Conservation (phyloP, 306 rosid genomes). For the Cucurbita moschata region DNA sequence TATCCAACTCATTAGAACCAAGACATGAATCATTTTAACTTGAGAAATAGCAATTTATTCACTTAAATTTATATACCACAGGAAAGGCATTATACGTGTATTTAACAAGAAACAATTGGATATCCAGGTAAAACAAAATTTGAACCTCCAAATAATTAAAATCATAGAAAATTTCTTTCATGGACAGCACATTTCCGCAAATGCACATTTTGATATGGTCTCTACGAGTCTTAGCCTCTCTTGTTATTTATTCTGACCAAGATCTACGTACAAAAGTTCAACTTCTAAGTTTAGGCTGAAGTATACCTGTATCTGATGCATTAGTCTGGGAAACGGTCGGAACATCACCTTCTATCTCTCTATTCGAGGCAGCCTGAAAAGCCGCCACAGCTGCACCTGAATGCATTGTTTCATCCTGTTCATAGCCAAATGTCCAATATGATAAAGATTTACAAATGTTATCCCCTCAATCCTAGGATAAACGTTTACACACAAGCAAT, state of each 20-base stretch:
- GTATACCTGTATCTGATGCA: constrained; percentile 39
- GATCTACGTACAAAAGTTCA: not conserved
- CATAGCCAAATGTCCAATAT: constrained; percentile 3
- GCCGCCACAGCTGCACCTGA: constrained; percentile 84
- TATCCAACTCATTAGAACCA: not conserved
- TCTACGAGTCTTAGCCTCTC: not conserved
- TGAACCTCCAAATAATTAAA: not conserved
- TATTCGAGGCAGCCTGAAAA: constrained; percentile 67
- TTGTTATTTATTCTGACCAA: not conserved
- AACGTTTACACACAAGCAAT: not conserved
- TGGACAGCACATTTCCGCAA: not conserved
- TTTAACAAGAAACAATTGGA: not conserved
- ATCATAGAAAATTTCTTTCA: not conserved
- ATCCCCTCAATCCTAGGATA: constrained; percentile 2
- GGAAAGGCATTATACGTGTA: not conserved
- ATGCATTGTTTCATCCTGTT: constrained; percentile 77
- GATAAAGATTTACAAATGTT: not conserved
- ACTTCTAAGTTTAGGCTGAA: not conserved
- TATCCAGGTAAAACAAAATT: not conserved
- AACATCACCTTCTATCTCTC: constrained; percentile 64
- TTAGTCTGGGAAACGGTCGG: constrained; percentile 33
- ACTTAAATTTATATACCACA: not conserved
- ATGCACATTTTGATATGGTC: not conserved
- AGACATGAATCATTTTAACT: not conserved
- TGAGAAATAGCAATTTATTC: not conserved